Conservation (phyloP, 495 filamentous ascomycete species). For the Friedmanniomyces simplex region DNA sequence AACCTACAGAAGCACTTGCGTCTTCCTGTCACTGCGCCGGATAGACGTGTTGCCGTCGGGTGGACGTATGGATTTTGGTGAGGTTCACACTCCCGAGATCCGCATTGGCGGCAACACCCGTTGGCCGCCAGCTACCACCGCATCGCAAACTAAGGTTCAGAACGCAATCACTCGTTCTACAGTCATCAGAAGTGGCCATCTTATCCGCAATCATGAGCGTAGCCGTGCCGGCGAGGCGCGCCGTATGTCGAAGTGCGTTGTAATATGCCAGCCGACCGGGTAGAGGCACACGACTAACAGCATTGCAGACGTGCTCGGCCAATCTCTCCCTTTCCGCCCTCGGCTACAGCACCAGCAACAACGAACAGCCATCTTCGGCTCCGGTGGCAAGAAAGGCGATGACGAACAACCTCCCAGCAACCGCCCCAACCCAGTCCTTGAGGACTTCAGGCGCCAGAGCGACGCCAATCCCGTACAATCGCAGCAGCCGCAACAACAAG, state of each 20-base stretch:
- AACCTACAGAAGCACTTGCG: no score
- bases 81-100: no score
- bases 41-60: no score
- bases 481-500: neutral
- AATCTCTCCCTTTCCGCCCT: conserved; percentile 15
- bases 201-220: conserved; percentile 6
- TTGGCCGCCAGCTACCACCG: no score
- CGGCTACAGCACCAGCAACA: conserved; percentile 9
- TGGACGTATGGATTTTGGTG: no score
- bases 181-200: no score
- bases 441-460: conserved; percentile 24
- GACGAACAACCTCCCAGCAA: neutral
- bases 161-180: no score
- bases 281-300: neutral
- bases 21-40: no score
- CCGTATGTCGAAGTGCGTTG: conserved; percentile 7
- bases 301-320: conserved; percentile 9
- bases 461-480: neutral
- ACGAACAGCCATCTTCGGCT: neutral
- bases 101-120: no score
- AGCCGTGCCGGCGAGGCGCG: conserved; percentile 2
- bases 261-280: neutral
- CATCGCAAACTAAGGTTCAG: no score
- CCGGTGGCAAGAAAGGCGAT: neutral
- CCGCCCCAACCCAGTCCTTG: conserved; percentile 25